phyloP scores from a whole-genome alignment of 148 eudicot species.

The Vaccinium macrocarpon region DNA sequence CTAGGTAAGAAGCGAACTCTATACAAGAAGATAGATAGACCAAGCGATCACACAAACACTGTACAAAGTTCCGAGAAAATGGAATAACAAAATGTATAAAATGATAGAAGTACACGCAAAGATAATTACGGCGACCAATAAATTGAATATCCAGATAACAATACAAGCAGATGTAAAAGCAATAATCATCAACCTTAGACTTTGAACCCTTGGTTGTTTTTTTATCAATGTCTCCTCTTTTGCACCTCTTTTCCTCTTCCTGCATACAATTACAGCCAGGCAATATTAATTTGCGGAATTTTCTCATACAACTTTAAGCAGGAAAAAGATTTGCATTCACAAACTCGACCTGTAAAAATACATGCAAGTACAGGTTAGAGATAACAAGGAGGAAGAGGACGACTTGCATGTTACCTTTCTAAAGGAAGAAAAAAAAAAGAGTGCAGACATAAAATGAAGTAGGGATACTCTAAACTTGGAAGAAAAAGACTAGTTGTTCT shows the following conservation, averaged over 20 bases:
- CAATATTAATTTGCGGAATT: not conserved
- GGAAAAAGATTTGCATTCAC: not conserved
- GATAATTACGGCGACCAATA: not conserved
- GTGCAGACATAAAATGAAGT: not conserved
- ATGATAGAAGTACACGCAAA: not conserved
- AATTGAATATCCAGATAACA: not conserved
- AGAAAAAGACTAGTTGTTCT: not conserved
- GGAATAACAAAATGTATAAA: not conserved
- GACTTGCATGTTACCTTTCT: not conserved
- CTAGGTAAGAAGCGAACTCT: not conserved
- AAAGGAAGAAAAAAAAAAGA: not conserved
- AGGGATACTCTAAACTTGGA: not conserved
- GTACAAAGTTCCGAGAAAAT: not conserved
- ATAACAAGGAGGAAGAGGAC: not conserved
- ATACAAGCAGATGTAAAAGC: not conserved
- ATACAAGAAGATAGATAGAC: not conserved
- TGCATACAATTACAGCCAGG: slow-evolving; percentile 19
- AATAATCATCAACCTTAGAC: slow-evolving; percentile 24
- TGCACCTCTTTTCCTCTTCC: slow-evolving; percentile 76
- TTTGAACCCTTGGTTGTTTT: slow-evolving; percentile 22
- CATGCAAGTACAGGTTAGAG: not conserved
- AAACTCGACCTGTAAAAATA: not conserved
- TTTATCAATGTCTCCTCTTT: slow-evolving; percentile 22
- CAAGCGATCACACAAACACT: not conserved
- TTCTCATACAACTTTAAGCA: slow-evolving; percentile 5